Evolutionary conservation across 345 rosid genomes (phyloP).

Genomic region (Microcos paniculata): DNA sequence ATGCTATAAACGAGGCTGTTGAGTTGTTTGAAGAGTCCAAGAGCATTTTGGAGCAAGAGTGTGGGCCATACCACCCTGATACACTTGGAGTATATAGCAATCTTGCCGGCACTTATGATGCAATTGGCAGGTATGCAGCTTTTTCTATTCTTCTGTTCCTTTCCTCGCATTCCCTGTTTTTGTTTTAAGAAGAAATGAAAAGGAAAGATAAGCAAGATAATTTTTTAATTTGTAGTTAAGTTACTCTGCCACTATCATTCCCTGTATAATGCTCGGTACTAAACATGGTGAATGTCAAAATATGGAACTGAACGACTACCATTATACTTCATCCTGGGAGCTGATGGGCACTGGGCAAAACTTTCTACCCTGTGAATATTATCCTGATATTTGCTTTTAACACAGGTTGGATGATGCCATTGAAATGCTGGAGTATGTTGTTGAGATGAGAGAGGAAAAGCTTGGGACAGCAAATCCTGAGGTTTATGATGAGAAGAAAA

Average conservation of each 20-base stretch:
- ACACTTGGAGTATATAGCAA: conserved; percentile 90
- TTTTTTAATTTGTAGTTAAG: neutral
- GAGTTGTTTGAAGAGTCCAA: conserved; percentile 87
- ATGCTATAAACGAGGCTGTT: conserved; percentile 68
- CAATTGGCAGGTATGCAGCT: conserved; percentile 70
- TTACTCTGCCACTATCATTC: neutral
- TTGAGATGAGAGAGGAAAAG: conserved; percentile 77
- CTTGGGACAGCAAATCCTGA: conserved; percentile 92
- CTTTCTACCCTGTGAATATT: neutral
- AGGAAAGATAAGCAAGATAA: neutral
- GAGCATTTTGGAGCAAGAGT: conserved; percentile 67
- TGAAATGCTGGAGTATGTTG: conserved; percentile 62
- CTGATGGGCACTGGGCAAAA: neutral
- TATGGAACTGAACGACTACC: neutral
- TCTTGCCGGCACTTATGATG: conserved; percentile 94
- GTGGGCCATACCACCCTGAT: conserved; percentile 82
- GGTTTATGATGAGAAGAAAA: conserved; percentile 85
- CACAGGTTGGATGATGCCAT: conserved; percentile 89
- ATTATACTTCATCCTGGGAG: neutral
- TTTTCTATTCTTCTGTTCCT: conserved; percentile 16
- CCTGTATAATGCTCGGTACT: neutral
- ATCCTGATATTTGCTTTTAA: conserved; percentile 14
- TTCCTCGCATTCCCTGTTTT: neutral
- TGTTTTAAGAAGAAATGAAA: neutral
- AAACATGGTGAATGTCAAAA: neutral